Evolutionary conservation across 768 basidiomycete genomes (phyloP).

Genomic region (Lentinus brumalis): DNA sequence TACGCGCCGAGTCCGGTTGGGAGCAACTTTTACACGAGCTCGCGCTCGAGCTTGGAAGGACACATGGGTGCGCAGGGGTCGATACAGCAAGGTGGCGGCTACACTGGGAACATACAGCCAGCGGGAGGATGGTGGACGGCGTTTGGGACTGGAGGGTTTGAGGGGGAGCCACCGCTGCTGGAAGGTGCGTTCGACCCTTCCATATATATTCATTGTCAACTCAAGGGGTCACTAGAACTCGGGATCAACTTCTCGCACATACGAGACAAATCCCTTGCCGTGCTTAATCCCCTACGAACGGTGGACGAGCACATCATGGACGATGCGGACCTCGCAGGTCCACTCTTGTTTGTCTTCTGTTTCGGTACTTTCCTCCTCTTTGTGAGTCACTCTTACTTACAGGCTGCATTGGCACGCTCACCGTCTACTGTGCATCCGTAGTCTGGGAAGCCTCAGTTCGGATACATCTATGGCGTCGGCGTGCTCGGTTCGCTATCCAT

Average conservation of each 20-base stretch:
- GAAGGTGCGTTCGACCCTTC: constrained; percentile 61
- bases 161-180: constrained; percentile 93
- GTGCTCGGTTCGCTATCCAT: constrained; percentile 91
- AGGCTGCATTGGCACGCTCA: neutral
- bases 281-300: constrained; percentile 85
- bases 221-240: constrained; percentile 59
- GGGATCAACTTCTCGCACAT: constrained; percentile 99
- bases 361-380: constrained; percentile 92
- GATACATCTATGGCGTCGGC: constrained; percentile 97
- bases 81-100: constrained; percentile 51
- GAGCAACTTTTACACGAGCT: constrained; percentile 64
- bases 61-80: constrained; percentile 58
- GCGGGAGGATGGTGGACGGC: constrained; percentile 91
- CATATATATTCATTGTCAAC: neutral
- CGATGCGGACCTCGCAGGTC: constrained; percentile 96
- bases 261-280: constrained; percentile 89
- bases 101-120: constrained; percentile 73
- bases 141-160: constrained; percentile 93
- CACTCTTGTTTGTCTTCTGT: constrained; percentile 91
- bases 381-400: constrained; percentile 51
- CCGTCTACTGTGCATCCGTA: constrained; percentile 32
- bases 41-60: constrained; percentile 78
- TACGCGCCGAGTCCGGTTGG: constrained; percentile 66
- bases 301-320: constrained; percentile 97
- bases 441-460: constrained; percentile 99